phyloP scores from a whole-genome alignment of 768 basidiomycete genomes.

The Kwoniella mangroviensis region DNA sequence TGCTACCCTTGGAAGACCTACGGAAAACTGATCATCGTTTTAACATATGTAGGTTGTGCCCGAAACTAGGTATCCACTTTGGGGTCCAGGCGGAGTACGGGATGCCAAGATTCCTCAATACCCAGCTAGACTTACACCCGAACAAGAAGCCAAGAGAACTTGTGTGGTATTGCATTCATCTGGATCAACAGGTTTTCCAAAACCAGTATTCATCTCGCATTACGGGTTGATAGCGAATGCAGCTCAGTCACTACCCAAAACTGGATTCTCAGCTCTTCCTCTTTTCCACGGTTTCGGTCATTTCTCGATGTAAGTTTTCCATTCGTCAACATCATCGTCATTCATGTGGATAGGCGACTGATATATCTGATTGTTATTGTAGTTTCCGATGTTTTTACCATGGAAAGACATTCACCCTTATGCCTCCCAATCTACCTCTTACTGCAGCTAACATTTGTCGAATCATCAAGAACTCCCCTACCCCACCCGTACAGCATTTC shows the following conservation, averaged over 20 bases:
- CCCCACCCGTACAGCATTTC: constrained; percentile 50
- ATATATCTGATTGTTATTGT: background rate
- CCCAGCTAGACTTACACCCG: constrained; percentile 42
- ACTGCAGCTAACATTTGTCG: constrained; percentile 51
- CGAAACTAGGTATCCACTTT: constrained; percentile 60
- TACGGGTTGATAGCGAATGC: constrained; percentile 46
- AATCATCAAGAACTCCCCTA: constrained; percentile 44
- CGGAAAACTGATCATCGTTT: background rate
- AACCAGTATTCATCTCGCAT: constrained; percentile 54
- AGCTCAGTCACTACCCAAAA: constrained; percentile 39
- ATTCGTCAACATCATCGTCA: background rate
- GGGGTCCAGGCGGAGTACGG: constrained; percentile 59
- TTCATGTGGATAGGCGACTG: background rate
- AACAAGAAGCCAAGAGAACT: constrained; percentile 43
- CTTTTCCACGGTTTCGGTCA: constrained; percentile 56
- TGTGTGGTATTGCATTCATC: constrained; percentile 52
- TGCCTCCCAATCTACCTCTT: constrained; percentile 54
- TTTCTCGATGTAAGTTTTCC: constrained; percentile 49
- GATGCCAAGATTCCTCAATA: constrained; percentile 42
- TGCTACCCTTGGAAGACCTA: background rate
- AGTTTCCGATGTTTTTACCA: constrained; percentile 57
- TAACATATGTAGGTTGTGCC: constrained; percentile 29
- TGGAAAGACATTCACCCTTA: constrained; percentile 52
- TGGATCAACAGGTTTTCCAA: constrained; percentile 55
- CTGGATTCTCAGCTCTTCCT: constrained; percentile 52